Evolutionary conservation across 805 yeast genomes (phyloP).

Genomic region (Schwanniomyces vanrijiae): DNA sequence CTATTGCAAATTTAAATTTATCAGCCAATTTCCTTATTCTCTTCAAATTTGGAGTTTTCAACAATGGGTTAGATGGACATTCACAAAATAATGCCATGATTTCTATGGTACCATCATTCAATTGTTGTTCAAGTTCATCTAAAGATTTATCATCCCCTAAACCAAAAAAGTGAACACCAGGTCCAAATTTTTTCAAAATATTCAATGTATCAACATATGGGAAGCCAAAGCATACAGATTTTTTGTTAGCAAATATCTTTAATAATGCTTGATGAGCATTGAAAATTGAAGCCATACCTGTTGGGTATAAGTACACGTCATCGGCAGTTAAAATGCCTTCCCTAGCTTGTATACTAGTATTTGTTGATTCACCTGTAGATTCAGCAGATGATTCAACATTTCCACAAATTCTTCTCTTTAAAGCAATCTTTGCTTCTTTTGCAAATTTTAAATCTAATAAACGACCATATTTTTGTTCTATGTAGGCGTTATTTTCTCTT

Average conservation of each 20-base stretch:
- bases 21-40: slow-evolving; percentile 66
- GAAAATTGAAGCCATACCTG: slow-evolving; percentile 93
- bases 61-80: slow-evolving; percentile 92
- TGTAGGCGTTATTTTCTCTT: slow-evolving; percentile 61
- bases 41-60: slow-evolving; percentile 77
- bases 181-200: slow-evolving; percentile 84
- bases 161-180: slow-evolving; percentile 85
- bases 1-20: slow-evolving; percentile 71
- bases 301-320: slow-evolving; percentile 81
- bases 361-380: background rate
- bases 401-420: slow-evolving; percentile 73
- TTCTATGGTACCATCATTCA: slow-evolving; percentile 54
- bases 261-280: slow-evolving; percentile 67
- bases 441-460: slow-evolving; percentile 78
- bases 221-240: slow-evolving; percentile 92
- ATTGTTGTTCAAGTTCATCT: slow-evolving; percentile 58
- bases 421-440: slow-evolving; percentile 69
- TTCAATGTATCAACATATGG: slow-evolving; percentile 93
- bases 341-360: slow-evolving; percentile 26
- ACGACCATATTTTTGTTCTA: slow-evolving; percentile 91
- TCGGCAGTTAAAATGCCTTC: slow-evolving; percentile 43
- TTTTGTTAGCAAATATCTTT: slow-evolving; percentile 32
- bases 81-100: slow-evolving; percentile 85
- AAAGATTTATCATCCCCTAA: slow-evolving; percentile 74
- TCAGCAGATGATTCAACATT: slow-evolving; percentile 46